phyloP scores from a whole-genome alignment of 805 yeast genomes.

The Metschnikowia cerradonensis region DNA sequence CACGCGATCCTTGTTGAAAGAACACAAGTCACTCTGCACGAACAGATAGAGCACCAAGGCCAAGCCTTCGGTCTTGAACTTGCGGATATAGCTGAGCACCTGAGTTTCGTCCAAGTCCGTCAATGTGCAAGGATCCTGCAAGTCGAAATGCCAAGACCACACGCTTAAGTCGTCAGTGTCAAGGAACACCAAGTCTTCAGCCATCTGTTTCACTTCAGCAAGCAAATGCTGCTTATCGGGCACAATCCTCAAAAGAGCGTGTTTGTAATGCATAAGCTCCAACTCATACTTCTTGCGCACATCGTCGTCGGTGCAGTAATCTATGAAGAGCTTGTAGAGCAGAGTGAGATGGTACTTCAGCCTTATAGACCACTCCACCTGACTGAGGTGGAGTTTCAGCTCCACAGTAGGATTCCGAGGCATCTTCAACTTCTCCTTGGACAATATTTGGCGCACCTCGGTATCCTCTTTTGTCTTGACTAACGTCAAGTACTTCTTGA shows the following conservation, averaged over 20 bases:
- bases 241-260: constrained; percentile 48
- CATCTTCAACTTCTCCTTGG: constrained; percentile 47
- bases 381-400: constrained; percentile 36
- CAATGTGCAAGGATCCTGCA: constrained; percentile 56
- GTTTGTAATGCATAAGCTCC: constrained; percentile 52
- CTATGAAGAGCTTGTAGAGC: constrained; percentile 54
- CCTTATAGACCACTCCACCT: constrained; percentile 45
- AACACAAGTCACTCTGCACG: constrained; percentile 63
- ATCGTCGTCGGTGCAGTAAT: constrained; percentile 56
- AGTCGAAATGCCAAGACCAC: constrained; percentile 73
- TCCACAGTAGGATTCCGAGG: constrained; percentile 42
- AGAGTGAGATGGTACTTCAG: constrained; percentile 47
- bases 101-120: constrained; percentile 44
- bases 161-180: constrained; percentile 57
- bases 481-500: constrained; percentile 41
- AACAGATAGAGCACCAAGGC: constrained; percentile 61
- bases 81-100: constrained; percentile 48
- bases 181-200: constrained; percentile 70
- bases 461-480: constrained; percentile 38
- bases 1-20: constrained; percentile 42
- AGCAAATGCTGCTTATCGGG: constrained; percentile 46
- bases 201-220: constrained; percentile 48
- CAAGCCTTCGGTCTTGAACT: constrained; percentile 59
- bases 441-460: constrained; percentile 35
- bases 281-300: constrained; percentile 58